Conservation (phyloP, 176 grass and related monocot species). For the Rhynchospora breviuscula region DNA sequence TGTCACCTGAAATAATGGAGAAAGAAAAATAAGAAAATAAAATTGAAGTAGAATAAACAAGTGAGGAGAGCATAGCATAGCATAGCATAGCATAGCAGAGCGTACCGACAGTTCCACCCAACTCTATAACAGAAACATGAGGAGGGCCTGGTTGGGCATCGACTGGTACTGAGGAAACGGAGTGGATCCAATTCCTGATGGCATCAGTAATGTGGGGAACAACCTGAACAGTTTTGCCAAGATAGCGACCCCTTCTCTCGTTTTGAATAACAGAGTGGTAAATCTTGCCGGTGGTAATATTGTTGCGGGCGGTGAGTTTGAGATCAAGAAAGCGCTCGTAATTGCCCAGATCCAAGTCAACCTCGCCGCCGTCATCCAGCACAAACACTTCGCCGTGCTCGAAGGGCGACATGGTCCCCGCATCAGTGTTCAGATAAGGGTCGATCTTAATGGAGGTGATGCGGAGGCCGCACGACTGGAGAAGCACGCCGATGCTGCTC, state of each 20-base stretch:
- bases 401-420: conserved; percentile 95
- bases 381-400: conserved; percentile 99
- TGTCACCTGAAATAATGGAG: conserved; percentile 72
- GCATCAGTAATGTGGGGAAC: conserved; percentile 95
- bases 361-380: conserved; percentile 97
- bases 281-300: conserved; percentile 97
- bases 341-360: conserved; percentile 93
- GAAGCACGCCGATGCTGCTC: conserved; percentile 87
- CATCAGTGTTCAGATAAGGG: conserved; percentile 93
- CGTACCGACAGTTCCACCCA: conserved; percentile 97
- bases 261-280: conserved; percentile 99
- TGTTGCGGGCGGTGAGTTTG: conserved; percentile 78
- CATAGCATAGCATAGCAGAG: no score
- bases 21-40: neutral
- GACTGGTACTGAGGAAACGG: conserved; percentile 75
- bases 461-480: conserved; percentile 82
- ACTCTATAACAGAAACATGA: conserved; percentile 94
- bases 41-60: neutral
- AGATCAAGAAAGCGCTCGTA: conserved; percentile 97
- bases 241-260: conserved; percentile 88
- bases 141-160: conserved; percentile 63
- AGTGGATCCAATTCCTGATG: conserved; percentile 95
- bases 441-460: conserved; percentile 99
- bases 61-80: no score
- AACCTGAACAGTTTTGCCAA: conserved; percentile 97